A percentile compares a stretch with the other conserved stretches of the same genome.
Evolutionary conservation across 2,329 filamentous ascomycete species (phyloP).

Genomic region (Neodidymelliopsis sp.): DNA sequence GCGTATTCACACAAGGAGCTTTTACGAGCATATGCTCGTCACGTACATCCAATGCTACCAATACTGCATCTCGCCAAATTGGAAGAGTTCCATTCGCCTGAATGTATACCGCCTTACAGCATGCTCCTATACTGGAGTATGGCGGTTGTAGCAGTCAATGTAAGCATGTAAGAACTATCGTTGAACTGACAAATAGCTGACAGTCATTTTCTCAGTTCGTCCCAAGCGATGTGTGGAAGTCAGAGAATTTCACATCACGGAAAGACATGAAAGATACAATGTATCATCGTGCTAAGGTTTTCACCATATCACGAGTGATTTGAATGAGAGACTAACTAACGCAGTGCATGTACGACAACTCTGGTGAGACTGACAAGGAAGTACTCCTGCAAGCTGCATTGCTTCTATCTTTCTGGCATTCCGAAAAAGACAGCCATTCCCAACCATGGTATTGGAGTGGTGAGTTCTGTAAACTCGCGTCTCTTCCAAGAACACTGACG

Average conservation of each 20-base stretch:
- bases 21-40: conserved; percentile 11
- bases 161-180: background rate
- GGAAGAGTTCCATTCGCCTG: background rate
- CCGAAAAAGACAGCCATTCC: conserved; percentile 12
- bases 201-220: conserved; percentile 1
- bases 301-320: too few species aligned
- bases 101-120: background rate
- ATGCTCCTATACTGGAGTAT: conserved; percentile 17
- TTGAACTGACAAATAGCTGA: too few species aligned
- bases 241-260: conserved; percentile 4
- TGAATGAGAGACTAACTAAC: too few species aligned
- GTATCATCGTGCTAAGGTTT: conserved; percentile 10
- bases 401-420: conserved; percentile 14
- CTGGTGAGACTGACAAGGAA: conserved; percentile 12
- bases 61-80: conserved; percentile 2
- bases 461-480: background rate
- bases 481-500: background rate
- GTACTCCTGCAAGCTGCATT: conserved; percentile 8
- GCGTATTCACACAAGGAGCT: conserved; percentile 4
- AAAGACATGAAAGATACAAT: conserved; percentile 16
- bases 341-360: conserved; percentile 15
- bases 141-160: conserved; percentile 13
- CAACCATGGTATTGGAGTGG: conserved; percentile 20
- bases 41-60: conserved; percentile 11
- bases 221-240: conserved; percentile 5